phyloP scores from a whole-genome alignment of 2,329 filamentous ascomycete species.

The Endocalyx cinctus region DNA sequence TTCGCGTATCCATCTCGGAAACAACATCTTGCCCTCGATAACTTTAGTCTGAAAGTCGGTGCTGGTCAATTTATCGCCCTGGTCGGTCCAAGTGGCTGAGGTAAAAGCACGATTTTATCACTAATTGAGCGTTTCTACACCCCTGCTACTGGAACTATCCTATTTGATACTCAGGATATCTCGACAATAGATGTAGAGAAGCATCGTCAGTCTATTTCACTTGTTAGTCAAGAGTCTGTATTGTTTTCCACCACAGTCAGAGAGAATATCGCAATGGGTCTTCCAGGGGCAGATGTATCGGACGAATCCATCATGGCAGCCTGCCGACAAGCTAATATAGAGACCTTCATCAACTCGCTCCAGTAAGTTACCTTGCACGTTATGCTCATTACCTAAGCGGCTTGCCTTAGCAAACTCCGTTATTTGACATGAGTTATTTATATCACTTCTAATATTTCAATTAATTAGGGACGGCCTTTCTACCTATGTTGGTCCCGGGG shows the following conservation, averaged over 20 bases:
- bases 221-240: slow-evolving; percentile 68
- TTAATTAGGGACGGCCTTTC: slow-evolving; percentile 2
- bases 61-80: slow-evolving; percentile 1
- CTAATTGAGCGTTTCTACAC: slow-evolving; percentile 4
- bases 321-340: slow-evolving; percentile 58
- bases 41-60: slow-evolving; percentile 43
- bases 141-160: slow-evolving; percentile 1
- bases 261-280: slow-evolving; percentile 63
- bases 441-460: not conserved
- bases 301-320: slow-evolving; percentile 44
- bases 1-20: slow-evolving; percentile 52
- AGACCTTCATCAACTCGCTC: slow-evolving; percentile 58
- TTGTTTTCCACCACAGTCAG: slow-evolving; percentile 54
- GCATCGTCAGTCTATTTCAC: slow-evolving; percentile 58
- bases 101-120: slow-evolving; percentile 4
- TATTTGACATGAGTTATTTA: not conserved
- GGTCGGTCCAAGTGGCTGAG: slow-evolving; percentile 2
- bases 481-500: slow-evolving; percentile 2
- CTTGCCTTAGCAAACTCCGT: not conserved
- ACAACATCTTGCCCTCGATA: slow-evolving; percentile 39
- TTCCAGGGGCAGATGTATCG: slow-evolving; percentile 45
- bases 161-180: not conserved
- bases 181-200: slow-evolving; percentile 18
- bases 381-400: not conserved
- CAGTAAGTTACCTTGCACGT: slow-evolving; percentile 22